Evolutionary conservation across 2,329 filamentous ascomycete genomes (phyloP), one percentile per base, ranked within the genome.

Genomic region (Chrysoporthe cubensis): DNA sequence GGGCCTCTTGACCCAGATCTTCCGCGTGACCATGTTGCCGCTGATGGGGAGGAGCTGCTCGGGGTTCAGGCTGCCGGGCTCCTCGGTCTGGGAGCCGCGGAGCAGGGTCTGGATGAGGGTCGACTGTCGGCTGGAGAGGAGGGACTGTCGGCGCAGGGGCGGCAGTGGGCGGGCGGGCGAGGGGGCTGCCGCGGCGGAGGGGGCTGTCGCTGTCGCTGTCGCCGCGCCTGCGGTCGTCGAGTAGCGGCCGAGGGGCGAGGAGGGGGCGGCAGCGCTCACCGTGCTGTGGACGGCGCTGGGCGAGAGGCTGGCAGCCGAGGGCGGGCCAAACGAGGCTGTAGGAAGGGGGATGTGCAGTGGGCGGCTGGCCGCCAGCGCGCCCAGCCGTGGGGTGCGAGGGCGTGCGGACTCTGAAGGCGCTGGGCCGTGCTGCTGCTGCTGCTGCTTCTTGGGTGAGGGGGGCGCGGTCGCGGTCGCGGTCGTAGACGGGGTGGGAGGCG

Each of bases 1-100:
- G 26, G 92, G 91, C 74, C 95, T 87, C 83, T 91, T 96, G 76
- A 98, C 95, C 96, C 96, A 99, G 74, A 98, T 90, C 84, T 97
- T 97, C 77, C 93, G 87, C 67, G 85, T 88, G 72, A 87, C 80
- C 87, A 90, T 90, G 69, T 77, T 81, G 70, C 76, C 76, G 74
- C 79, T 80, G 65, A 83, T 79, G 56, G 80, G 79, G 64, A 75
- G 68, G 69, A 78, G 69, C 74, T 78, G 69, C 70, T 79, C 74
- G 71, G 75, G 69, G 73, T 78, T 75, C 34, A 63, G 62, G 48
- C 64, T 69, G 77, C 76, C 69, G 75, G 79, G 75, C 74, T 83
- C 78, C 71, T 77, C 74, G 71, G 76, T 71, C 64, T 80, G 75
- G 40, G 80, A 79, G 61, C 81, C 75, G 71, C 84, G 80, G 70